Percentiles rank a stretch among this genome's conserved stretches.
Conservation (phyloP, 2,329 filamentous ascomycete species). For the Pseudogymnoascus sp. region DNA sequence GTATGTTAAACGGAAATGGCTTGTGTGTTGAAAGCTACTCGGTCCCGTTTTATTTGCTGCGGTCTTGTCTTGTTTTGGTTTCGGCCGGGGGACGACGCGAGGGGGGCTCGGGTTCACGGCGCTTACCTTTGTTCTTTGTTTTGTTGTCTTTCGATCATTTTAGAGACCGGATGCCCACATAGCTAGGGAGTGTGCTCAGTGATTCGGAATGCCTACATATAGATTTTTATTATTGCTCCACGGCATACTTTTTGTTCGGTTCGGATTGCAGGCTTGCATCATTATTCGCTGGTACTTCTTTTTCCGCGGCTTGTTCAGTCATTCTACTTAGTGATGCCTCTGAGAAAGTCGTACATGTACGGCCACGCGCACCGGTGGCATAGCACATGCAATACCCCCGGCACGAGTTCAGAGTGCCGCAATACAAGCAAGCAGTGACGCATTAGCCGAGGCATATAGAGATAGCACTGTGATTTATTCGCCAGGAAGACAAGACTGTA, state of each 20-base stretch:
- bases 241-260: not conserved
- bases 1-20: constrained; percentile 1
- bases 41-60: not conserved
- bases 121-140: not conserved
- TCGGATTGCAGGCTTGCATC: not conserved
- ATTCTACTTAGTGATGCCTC: not conserved
- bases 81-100: not conserved
- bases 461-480: not conserved
- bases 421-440: not conserved
- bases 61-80: not conserved
- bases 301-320: not conserved
- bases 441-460: not conserved
- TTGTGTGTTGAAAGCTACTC: not conserved
- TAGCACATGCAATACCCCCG: not conserved
- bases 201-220: constrained; percentile 7
- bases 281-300: not conserved
- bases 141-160: not conserved
- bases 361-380: not conserved
- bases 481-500: not conserved
- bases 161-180: constrained; percentile 5
- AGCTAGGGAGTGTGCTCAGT: constrained; percentile 7
- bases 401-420: not conserved
- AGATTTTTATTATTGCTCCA: constrained; percentile 2
- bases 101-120: not conserved
- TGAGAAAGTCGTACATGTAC: not conserved